These are phyloP conservation scores for Sarcocystis neurona DNA, from an alignment of 169 alveolate genomes.

Conservation along the genomic window DNA sequence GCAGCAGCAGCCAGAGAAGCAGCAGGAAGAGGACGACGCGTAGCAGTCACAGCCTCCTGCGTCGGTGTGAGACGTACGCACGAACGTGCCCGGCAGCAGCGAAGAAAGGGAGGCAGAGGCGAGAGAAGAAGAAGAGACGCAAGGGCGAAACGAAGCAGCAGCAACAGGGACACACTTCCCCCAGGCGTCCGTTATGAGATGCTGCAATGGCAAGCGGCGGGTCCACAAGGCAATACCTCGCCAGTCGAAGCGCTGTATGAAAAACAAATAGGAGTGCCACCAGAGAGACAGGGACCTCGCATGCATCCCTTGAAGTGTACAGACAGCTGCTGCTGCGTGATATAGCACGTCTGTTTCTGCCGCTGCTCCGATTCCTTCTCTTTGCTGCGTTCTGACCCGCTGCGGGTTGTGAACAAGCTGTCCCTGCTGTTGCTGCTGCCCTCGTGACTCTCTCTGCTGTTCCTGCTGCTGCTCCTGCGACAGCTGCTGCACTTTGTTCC, in stretches of 20 bases:
- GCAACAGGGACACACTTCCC: slow-evolving; percentile 20
- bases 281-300: background rate
- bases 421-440: background rate
- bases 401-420: background rate
- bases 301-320: background rate
- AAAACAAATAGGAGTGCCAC: slow-evolving; percentile 37
- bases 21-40: no score
- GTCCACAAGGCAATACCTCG: slow-evolving; percentile 69
- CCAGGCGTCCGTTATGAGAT: slow-evolving; percentile 1
- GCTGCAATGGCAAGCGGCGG: slow-evolving; percentile 58
- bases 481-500: background rate
- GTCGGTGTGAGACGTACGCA: no score
- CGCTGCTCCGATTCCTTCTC: background rate
- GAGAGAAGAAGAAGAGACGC: background rate
- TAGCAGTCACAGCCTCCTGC: no score
- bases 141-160: background rate
- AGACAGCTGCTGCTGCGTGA: background rate
- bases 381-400: background rate
- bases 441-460: background rate
- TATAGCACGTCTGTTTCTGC: background rate
- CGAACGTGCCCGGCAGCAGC: no score
- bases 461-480: background rate
- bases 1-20: no score
- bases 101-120: background rate
- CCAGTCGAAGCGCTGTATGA: slow-evolving; percentile 70